Evolutionary conservation across 352 stramenopile species (phyloP).

Genomic region (Phytopythium ostracodes): DNA sequence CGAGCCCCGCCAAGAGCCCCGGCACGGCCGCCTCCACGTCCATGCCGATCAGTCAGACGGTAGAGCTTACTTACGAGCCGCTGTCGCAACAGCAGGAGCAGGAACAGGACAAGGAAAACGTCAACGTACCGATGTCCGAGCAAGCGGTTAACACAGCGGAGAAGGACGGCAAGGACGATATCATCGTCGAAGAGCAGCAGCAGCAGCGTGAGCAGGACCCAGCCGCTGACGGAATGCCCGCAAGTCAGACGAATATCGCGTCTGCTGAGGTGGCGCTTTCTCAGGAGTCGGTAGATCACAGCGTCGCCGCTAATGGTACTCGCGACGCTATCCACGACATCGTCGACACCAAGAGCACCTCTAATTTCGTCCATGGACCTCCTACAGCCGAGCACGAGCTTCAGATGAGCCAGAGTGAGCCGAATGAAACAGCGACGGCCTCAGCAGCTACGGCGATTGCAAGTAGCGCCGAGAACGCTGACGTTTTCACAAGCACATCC

Average conservation of each 20-base stretch:
- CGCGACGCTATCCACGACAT: not conserved
- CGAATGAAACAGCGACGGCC: not conserved
- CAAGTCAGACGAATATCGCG: not conserved
- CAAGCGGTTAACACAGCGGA: constrained; percentile 8
- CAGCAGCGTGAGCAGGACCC: not conserved
- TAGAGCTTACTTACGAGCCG: constrained; percentile 26
- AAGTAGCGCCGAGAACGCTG: not conserved
- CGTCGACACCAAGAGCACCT: not conserved
- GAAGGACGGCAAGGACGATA: not conserved
- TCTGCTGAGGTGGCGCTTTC: not conserved
- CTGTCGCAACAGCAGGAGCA: constrained; percentile 4
- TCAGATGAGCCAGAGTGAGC: constrained; percentile 4
- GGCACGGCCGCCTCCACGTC: constrained; percentile 21
- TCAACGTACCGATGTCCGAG: not conserved
- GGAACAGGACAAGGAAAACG: constrained; percentile 8
- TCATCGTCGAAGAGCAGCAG: not conserved
- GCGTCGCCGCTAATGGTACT: not conserved
- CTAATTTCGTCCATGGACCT: not conserved
- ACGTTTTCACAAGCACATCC: constrained; percentile 69
- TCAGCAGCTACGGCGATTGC: too few species aligned
- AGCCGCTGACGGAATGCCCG: not conserved
- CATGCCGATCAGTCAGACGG: constrained; percentile 27
- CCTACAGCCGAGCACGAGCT: not conserved
- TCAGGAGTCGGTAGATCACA: constrained; percentile 1
- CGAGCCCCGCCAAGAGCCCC: constrained; percentile 17